These are phyloP conservation scores for Glycine latifolia DNA, from an alignment of 306 rosid genomes.

Conservation along the genomic window DNA sequence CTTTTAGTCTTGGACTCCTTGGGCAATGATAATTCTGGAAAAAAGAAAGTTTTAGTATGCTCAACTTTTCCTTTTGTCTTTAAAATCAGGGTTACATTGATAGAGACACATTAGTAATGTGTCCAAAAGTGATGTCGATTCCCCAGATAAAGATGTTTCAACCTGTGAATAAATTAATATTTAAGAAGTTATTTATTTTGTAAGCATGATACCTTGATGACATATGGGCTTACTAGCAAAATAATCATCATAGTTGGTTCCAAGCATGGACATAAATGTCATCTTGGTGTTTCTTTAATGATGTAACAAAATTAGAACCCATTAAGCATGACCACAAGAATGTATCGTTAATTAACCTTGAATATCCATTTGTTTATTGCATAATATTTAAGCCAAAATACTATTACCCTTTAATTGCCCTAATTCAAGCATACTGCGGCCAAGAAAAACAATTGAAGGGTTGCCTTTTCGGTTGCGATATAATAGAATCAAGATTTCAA, in stretches of 20 bases:
- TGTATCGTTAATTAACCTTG: background rate
- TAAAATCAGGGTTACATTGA: conserved; percentile 64
- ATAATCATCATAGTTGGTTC: background rate
- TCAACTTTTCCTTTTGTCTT: conserved; percentile 57
- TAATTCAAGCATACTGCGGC: background rate
- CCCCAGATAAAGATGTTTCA: conserved; percentile 48
- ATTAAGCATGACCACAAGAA: background rate
- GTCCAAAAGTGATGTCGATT: conserved; percentile 58
- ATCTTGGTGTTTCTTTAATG: background rate
- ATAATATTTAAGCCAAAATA: background rate
- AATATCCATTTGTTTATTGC: background rate
- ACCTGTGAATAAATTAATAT: conserved; percentile 26
- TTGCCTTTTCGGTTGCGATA: background rate
- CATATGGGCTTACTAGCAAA: conserved; percentile 23
- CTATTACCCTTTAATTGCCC: background rate
- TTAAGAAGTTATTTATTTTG: conserved; percentile 20
- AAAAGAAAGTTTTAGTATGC: conserved; percentile 41
- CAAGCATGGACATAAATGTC: background rate
- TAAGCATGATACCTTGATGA: conserved; percentile 62
- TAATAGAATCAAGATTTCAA: background rate
- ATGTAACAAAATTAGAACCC: background rate
- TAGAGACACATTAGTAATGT: conserved; percentile 53
- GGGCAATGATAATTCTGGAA: conserved; percentile 34
- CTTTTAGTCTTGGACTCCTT: conserved; percentile 46
- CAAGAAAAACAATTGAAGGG: conserved; percentile 11